Evolutionary conservation across 208 protist species (phyloP).

Genomic region (Acanthamoeba lenticulata): DNA sequence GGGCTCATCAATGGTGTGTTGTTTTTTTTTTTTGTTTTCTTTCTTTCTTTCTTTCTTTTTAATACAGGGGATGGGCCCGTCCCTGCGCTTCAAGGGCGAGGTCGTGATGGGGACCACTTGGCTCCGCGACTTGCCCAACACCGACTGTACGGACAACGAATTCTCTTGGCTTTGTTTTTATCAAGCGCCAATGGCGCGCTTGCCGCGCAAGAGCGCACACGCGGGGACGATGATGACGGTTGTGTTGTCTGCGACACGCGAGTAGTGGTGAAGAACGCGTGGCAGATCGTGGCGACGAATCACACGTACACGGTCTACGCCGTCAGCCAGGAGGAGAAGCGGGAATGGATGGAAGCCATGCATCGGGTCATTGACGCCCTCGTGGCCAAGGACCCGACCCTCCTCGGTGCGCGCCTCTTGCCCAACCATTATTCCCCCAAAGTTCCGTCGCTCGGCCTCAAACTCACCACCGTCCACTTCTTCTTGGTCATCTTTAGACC

Average conservation of each 20-base stretch:
- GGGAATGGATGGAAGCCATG: background rate
- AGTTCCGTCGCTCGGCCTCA: background rate
- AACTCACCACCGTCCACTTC: background rate
- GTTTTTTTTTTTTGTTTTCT: background rate
- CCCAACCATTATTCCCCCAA: background rate
- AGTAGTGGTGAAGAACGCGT: background rate
- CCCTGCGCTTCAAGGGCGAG: constrained; percentile 14
- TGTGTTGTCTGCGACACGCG: background rate
- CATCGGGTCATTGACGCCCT: constrained; percentile 11
- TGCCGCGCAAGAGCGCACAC: too few relatives aligned
- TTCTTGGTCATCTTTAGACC: background rate
- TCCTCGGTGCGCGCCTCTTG: background rate
- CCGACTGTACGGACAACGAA: background rate
- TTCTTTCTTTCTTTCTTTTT: background rate
- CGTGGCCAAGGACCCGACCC: background rate
- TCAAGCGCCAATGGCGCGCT: too few relatives aligned
- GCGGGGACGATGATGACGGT: background rate
- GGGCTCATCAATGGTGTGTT: background rate
- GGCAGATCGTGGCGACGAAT: constrained; percentile 25
- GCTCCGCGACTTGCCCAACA: constrained; percentile 49
- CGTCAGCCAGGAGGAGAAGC: background rate
- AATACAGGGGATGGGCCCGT: constrained; percentile 9
- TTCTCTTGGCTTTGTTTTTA: background rate
- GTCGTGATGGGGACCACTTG: constrained; percentile 13
- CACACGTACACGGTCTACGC: constrained; percentile 62